These are phyloP conservation scores for Solanum sejunctum DNA, from an alignment of 257 asterid genomes.

Conservation along the genomic window DNA sequence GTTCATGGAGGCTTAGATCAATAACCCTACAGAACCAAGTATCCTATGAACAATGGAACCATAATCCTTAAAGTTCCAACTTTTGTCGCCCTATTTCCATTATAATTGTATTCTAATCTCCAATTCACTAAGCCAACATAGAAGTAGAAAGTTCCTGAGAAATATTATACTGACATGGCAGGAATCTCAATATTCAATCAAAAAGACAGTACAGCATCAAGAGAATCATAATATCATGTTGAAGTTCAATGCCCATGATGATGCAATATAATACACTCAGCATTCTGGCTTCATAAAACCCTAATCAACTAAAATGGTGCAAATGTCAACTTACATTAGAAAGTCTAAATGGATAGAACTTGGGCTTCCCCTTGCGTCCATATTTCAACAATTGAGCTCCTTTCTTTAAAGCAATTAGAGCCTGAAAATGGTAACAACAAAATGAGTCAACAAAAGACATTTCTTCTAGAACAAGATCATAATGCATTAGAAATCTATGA, in stretches of 20 bases:
- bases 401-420: conserved; percentile 69
- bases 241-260: not conserved
- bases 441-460: not conserved
- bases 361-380: conserved; percentile 94
- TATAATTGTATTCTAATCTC: not conserved
- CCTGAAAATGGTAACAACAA: conserved; percentile 32
- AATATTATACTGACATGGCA: not conserved
- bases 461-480: not conserved
- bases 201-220: not conserved
- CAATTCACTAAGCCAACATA: not conserved
- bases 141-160: not conserved
- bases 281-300: not conserved
- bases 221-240: not conserved
- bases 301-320: not conserved
- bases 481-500: not conserved
- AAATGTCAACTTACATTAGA: conserved; percentile 49
- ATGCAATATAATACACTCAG: not conserved
- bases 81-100: not conserved
- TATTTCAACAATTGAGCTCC: conserved; percentile 84
- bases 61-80: not conserved
- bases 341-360: conserved; percentile 75
- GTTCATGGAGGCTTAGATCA: not conserved
- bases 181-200: not conserved
- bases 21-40: not conserved
- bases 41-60: not conserved